Conservation (phyloP, 306 rosid genomes). For the Quillaja saponaria region DNA sequence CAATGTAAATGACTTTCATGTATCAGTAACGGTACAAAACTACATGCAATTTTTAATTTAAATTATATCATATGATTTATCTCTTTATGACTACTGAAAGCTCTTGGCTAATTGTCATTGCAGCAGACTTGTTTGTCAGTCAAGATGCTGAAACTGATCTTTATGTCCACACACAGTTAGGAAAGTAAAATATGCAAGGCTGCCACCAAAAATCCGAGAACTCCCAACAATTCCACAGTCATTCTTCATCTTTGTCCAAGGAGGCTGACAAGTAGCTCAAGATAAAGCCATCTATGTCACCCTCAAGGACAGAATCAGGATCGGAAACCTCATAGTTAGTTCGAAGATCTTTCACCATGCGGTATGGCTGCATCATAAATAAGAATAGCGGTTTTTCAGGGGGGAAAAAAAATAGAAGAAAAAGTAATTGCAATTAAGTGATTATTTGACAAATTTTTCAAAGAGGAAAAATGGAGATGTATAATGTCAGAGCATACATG, state of each 20-base stretch:
- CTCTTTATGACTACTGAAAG: constrained; percentile 8
- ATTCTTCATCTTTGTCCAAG: constrained; percentile 75
- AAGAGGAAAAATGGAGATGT: constrained; percentile 7
- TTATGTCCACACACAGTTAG: too few species aligned
- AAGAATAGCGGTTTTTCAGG: constrained; percentile 25
- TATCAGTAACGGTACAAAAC: constrained; percentile 1
- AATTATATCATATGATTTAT: too few species aligned
- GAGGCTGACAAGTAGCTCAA: constrained; percentile 79
- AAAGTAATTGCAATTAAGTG: too few species aligned
- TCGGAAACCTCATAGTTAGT: constrained; percentile 89
- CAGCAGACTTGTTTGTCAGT: constrained; percentile 15
- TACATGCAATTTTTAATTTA: too few species aligned
- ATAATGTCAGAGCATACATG: constrained; percentile 57
- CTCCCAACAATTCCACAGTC: too few species aligned
- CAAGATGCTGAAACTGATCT: constrained; percentile 19
- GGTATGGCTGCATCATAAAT: constrained; percentile 75
- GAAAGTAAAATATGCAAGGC: constrained; percentile 19
- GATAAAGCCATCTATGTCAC: constrained; percentile 85
- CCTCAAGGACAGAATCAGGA: constrained; percentile 88
- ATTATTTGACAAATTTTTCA: constrained; percentile 13
- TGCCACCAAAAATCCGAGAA: constrained; percentile 1
- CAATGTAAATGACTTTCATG: too few species aligned
- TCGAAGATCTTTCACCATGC: constrained; percentile 94
- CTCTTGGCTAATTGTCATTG: not conserved
- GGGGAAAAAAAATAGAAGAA: too few species aligned